Evolutionary conservation across 495 filamentous ascomycete genomes (phyloP), one percentile per base, ranked within the genome.

Genomic region (Xylaria acuta): DNA sequence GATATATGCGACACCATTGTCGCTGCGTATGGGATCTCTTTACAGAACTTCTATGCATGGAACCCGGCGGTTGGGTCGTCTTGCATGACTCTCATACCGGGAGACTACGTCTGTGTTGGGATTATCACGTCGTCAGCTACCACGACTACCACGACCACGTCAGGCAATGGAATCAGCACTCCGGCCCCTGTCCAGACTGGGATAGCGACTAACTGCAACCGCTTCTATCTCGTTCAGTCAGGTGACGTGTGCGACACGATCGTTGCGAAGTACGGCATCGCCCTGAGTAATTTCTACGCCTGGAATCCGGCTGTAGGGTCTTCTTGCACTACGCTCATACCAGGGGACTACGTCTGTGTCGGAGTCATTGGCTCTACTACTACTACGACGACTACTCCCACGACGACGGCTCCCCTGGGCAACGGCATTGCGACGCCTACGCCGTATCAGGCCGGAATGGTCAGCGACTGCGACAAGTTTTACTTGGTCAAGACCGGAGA

Each of bases 381-480:
- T 18, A 54, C 51, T n/a, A n/a, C n/a, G 1, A 54, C n/a, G 51
- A 12, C 51, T 47, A 3, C 64, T 14, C 32, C 64, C 32, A 45
- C 75, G 16, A 64, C 47, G 16, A 67, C 72, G 27, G 36, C 68
- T 7, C 43, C 63, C 11, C 47, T 72, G 22, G 69, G 71, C 27
- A 77, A 77, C 49, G 76, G 56, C 14, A 59, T 78, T 68, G 32
- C 64, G 12, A 78, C 76, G 14, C 75, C 80, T 20, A 54, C 73
- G 30, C 82, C 80, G 32, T 73, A 64, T 12, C 78, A 80, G 74
- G 72, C 79, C 40, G 78, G 77, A 32, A 81, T 82, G 41, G 75
- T 77, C 38, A 59, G 32, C 64, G 78, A 80, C 75, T 88, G 86
- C 77, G 72, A 81, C 63, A 67, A 77, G 41, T 86, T 81, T 73